These are phyloP conservation scores for Geosmithia flava DNA, from an alignment of 2,329 filamentous ascomycete genomes.

Conservation along the genomic window DNA sequence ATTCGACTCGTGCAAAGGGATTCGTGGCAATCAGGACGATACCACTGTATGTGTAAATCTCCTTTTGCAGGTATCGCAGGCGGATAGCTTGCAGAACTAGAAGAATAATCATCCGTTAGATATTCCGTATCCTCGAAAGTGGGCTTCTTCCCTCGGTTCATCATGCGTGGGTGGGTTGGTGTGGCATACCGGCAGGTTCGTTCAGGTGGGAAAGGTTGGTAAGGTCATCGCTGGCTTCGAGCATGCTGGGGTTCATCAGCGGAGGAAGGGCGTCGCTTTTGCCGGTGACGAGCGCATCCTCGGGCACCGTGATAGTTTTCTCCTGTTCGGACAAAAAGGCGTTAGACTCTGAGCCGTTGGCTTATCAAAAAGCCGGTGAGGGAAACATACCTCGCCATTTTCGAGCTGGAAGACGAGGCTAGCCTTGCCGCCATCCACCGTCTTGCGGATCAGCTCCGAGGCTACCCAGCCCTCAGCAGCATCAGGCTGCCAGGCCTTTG, in stretches of 20 bases:
- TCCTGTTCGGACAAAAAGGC: conserved; percentile 35
- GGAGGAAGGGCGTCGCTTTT: conserved; percentile 73
- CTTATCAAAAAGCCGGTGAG: neutral
- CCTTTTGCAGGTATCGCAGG: conserved; percentile 92
- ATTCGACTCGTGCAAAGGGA: conserved; percentile 94
- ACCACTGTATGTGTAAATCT: conserved; percentile 99
- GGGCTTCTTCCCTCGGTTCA: neutral
- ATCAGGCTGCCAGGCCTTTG: conserved; percentile 97
- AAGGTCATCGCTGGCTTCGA: conserved; percentile 95
- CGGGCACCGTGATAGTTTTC: conserved; percentile 67
- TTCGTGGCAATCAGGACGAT: conserved; percentile 98
- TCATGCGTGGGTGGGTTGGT: neutral
- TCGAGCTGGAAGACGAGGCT: conserved; percentile 78
- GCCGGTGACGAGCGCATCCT: conserved; percentile 63
- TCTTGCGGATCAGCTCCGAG: conserved; percentile 84
- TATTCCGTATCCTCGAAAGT: neutral
- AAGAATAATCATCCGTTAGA: conserved; percentile 1
- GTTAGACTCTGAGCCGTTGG: conserved; percentile 2
- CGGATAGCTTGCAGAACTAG: conserved; percentile 93
- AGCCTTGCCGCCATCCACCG: conserved; percentile 73
- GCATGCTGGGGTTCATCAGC: conserved; percentile 94
- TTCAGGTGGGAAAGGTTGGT: conserved; percentile 97
- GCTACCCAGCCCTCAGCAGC: conserved; percentile 92
- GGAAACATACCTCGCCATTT: conserved; percentile 67
- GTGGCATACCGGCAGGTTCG: conserved; percentile 73